A percentile compares a stretch with the other conserved stretches of the same genome.
Evolutionary conservation across 2,329 filamentous ascomycete genomes (phyloP).

Genomic region (Cladophialophora chaetospira): DNA sequence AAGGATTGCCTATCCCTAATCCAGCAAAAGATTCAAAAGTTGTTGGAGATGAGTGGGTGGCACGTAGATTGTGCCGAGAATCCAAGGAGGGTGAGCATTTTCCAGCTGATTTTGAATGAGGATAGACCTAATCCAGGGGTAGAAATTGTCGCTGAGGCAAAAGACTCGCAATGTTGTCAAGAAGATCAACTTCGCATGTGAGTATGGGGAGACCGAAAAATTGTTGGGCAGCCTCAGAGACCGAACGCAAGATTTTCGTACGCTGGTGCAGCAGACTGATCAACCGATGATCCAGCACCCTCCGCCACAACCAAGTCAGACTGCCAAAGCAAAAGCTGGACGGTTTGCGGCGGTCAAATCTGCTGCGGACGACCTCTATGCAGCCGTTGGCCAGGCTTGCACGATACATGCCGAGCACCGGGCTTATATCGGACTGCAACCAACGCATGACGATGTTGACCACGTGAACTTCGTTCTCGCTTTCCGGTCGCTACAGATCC

Average conservation of each 20-base stretch:
- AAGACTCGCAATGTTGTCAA: background rate
- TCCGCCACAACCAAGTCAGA: background rate
- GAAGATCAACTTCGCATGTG: background rate
- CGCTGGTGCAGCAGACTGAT: background rate
- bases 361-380: background rate
- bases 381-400: background rate
- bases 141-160: background rate
- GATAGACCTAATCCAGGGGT: background rate
- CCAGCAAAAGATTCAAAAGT: background rate
- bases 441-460: background rate
- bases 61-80: background rate
- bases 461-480: background rate
- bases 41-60: background rate
- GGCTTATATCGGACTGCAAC: background rate
- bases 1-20: background rate
- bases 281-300: background rate
- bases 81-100: background rate
- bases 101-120: background rate
- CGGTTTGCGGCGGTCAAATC: background rate
- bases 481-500: background rate
- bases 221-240: background rate
- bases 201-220: background rate
- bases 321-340: background rate
- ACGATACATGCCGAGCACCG: background rate
- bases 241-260: background rate